Conservation (phyloP, 805 yeast genomes). For the Metschnikowia aberdeeniae region DNA sequence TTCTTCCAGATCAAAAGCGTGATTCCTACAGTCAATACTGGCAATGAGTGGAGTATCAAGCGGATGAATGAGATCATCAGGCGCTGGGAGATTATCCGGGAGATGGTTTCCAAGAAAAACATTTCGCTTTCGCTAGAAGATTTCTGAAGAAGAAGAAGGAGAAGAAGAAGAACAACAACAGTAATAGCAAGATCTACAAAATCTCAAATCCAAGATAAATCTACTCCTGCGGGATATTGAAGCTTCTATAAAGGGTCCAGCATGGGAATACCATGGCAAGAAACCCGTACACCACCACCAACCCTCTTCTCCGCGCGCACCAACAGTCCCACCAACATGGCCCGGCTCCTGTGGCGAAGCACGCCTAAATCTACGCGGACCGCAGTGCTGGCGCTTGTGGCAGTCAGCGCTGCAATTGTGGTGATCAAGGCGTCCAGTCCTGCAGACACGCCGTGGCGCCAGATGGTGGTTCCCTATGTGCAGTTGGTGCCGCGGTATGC, state of each 20-base stretch:
- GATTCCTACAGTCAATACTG: conserved; percentile 74
- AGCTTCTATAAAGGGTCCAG: too few species aligned
- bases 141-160: too few species aligned
- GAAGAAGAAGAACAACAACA: too few species aligned
- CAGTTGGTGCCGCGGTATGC: conserved; percentile 62
- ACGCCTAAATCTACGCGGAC: conserved; percentile 47
- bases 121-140: conserved; percentile 15
- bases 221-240: too few species aligned
- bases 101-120: neutral
- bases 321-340: conserved; percentile 5
- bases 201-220: too few species aligned
- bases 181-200: too few species aligned
- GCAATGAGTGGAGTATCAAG: conserved; percentile 20
- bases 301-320: neutral
- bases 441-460: conserved; percentile 23
- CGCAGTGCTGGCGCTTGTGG: conserved; percentile 36
- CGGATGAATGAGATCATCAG: conserved; percentile 32
- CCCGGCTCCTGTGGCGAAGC: conserved; percentile 15
- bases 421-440: conserved; percentile 29
- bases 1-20: conserved; percentile 47
- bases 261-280: too few species aligned
- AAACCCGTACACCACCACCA: too few species aligned
- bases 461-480: conserved; percentile 50
- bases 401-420: conserved; percentile 40
- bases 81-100: conserved; percentile 24